phyloP scores from a whole-genome alignment of 768 basidiomycete genomes.

The Pleurotus sapidus region DNA sequence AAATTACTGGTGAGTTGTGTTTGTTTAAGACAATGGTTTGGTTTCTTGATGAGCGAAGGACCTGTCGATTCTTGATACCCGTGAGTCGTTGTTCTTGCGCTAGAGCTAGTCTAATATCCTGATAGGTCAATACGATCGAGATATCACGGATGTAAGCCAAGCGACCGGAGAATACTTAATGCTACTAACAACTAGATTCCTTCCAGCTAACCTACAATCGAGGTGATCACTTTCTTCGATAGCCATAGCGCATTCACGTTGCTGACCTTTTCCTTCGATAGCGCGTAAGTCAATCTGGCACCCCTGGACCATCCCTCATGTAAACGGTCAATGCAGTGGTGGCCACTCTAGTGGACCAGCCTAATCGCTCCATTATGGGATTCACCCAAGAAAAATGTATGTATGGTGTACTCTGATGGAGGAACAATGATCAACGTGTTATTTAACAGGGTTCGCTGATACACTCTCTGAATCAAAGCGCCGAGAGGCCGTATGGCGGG shows the following conservation, averaged over 20 bases:
- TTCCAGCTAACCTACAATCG: too few species aligned
- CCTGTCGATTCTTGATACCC: constrained; percentile 60
- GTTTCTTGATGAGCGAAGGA: constrained; percentile 21
- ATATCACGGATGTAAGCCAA: constrained; percentile 48
- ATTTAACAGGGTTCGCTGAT: constrained; percentile 40
- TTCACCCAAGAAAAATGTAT: constrained; percentile 50
- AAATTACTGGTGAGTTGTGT: constrained; percentile 35
- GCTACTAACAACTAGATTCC: too few species aligned
- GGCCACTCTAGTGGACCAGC: constrained; percentile 29
- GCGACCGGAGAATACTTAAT: too few species aligned
- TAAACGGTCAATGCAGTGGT: constrained; percentile 20
- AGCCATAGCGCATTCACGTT: not conserved
- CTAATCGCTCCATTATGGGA: constrained; percentile 54
- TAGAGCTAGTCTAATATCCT: not conserved
- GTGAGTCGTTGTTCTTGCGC: not conserved
- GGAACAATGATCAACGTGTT: not conserved
- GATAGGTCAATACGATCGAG: constrained; percentile 48
- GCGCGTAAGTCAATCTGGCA: not conserved
- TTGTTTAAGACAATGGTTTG: too few species aligned
- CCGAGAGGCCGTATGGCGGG: constrained; percentile 51
- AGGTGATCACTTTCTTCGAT: too few species aligned
- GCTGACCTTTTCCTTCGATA: not conserved
- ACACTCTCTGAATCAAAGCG: constrained; percentile 41
- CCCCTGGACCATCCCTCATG: constrained; percentile 5
- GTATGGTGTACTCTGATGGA: not conserved